phyloP scores from a whole-genome alignment of 257 asterid species.

The Lavandula angustifolia region DNA sequence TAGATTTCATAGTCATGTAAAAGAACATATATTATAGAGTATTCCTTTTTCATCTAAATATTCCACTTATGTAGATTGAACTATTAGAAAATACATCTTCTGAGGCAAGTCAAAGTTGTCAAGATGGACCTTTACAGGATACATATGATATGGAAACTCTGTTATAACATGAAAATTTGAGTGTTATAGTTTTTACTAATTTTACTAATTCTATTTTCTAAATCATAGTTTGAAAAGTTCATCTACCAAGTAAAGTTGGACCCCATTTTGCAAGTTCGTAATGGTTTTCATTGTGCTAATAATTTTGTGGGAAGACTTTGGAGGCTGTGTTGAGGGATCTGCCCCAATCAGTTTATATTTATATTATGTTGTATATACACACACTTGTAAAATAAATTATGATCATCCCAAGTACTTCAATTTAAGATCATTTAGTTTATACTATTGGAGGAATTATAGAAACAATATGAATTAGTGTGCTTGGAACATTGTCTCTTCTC shows the following conservation, averaged over 20 bases:
- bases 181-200: constrained; percentile 6
- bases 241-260: neutral
- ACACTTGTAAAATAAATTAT: too few relatives aligned
- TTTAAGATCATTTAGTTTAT: too few relatives aligned
- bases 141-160: neutral
- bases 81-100: constrained; percentile 11
- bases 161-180: neutral
- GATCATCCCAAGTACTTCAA: too few relatives aligned
- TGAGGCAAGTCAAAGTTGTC: constrained; percentile 21
- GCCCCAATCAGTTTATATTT: too few relatives aligned
- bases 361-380: too few relatives aligned
- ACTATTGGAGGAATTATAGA: too few relatives aligned
- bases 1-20: constrained; percentile 9
- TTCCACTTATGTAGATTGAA: constrained; percentile 15
- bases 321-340: too few relatives aligned
- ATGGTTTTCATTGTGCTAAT: constrained; percentile 27
- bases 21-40: neutral
- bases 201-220: neutral
- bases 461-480: too few relatives aligned
- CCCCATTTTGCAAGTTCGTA: constrained; percentile 17
- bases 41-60: neutral
- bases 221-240: constrained; percentile 11
- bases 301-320: constrained; percentile 72
- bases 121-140: constrained; percentile 14
- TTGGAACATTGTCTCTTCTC: too few relatives aligned